These are phyloP conservation scores for Suhomyces sp. DNA, from an alignment of 805 yeast genomes.

Conservation along the genomic window DNA sequence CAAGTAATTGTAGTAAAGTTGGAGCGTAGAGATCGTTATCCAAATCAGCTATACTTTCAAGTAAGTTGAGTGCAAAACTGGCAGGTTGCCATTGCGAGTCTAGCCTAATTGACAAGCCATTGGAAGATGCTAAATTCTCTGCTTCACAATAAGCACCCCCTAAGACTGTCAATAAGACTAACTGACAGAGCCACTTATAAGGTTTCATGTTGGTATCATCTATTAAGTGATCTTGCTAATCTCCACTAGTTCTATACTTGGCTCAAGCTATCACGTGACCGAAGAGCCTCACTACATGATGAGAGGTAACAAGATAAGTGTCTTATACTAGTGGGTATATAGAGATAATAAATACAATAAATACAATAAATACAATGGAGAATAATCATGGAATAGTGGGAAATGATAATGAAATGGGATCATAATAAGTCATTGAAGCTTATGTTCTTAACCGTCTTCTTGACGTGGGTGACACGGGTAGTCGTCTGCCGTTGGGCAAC, in stretches of 20 bases:
- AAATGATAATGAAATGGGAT: background rate
- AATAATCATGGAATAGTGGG: background rate
- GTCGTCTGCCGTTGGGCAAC: background rate
- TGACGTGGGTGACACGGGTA: background rate
- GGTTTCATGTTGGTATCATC: background rate
- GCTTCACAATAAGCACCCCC: background rate
- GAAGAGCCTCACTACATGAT: background rate
- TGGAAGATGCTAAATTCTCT: background rate
- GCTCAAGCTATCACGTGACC: background rate
- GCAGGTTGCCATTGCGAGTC: conserved; percentile 40
- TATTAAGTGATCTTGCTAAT: background rate
- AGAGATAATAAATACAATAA: background rate
- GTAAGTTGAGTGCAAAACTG: conserved; percentile 40
- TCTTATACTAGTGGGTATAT: background rate
- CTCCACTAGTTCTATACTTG: background rate
- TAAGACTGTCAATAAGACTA: background rate
- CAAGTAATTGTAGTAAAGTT: conserved; percentile 12
- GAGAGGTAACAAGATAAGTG: background rate
- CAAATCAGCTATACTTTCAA: conserved; percentile 39
- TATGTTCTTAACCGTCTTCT: conserved; percentile 17
- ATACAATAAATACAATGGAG: background rate
- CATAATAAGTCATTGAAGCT: conserved; percentile 17
- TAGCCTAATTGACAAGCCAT: conserved; percentile 17
- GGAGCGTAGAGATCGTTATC: conserved; percentile 37
- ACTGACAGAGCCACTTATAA: background rate